phyloP scores from a whole-genome alignment of 441 rosid genomes.

The Gossypium davidsonii region DNA sequence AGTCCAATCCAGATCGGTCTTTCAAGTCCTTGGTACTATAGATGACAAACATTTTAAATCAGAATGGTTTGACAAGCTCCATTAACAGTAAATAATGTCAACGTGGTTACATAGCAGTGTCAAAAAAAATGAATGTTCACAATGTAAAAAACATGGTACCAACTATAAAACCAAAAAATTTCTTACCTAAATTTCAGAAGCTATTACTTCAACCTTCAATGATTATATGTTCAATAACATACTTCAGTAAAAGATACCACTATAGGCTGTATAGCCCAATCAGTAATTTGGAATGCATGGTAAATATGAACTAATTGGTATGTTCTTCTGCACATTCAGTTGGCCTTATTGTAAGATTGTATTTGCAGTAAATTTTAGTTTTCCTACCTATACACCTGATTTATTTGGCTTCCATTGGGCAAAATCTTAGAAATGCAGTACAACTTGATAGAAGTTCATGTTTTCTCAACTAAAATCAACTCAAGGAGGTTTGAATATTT shows the following conservation, averaged over 20 bases:
- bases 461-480: neutral
- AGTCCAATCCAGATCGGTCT: neutral
- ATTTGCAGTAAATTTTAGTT: neutral
- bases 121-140: neutral
- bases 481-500: neutral
- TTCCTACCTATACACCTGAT: neutral
- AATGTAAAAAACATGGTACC: neutral
- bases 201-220: neutral
- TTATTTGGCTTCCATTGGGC: neutral
- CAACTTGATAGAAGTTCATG: neutral
- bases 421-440: neutral
- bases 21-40: constrained; percentile 1
- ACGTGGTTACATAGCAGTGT: neutral
- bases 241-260: neutral
- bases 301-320: neutral
- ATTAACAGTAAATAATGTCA: neutral
- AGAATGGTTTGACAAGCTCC: neutral
- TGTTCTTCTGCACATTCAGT: neutral
- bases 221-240: neutral
- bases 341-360: neutral
- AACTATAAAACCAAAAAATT: neutral
- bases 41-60: neutral
- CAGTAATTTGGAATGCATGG: neutral
- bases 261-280: neutral
- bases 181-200: neutral